Evolutionary conservation across 495 filamentous ascomycete species (phyloP).

Genomic region (Daldinia decipiens): DNA sequence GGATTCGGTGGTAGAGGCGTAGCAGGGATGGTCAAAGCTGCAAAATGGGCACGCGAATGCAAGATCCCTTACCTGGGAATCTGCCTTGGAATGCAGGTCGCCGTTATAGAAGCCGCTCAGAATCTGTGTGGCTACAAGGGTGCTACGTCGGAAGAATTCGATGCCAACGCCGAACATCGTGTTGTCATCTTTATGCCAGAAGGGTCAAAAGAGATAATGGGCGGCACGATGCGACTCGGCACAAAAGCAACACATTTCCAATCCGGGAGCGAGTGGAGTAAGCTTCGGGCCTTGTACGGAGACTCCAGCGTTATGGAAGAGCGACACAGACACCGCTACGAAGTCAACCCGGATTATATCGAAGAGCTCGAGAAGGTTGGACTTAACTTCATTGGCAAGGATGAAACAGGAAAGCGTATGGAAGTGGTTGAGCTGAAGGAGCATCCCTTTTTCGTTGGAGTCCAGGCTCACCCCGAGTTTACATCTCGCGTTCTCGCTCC

Average conservation of each 20-base stretch:
- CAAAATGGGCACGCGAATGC: constrained; percentile 83
- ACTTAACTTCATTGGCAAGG: constrained; percentile 78
- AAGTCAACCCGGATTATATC: constrained; percentile 76
- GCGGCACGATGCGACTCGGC: constrained; percentile 94
- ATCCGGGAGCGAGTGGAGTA: constrained; percentile 79
- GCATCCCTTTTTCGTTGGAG: constrained; percentile 89
- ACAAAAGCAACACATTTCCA: constrained; percentile 80
- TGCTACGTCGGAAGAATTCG: constrained; percentile 75
- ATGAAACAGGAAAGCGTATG: constrained; percentile 85
- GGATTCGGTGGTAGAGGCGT: constrained; percentile 87
- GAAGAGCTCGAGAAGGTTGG: constrained; percentile 66
- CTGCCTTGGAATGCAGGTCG: constrained; percentile 94
- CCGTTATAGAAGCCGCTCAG: constrained; percentile 89
- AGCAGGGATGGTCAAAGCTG: constrained; percentile 86
- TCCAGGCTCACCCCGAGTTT: constrained; percentile 92
- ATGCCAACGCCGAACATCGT: constrained; percentile 63
- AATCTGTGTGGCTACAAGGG: constrained; percentile 69
- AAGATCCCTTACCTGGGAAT: constrained; percentile 88
- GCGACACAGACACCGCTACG: constrained; percentile 78
- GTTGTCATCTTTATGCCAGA: constrained; percentile 95
- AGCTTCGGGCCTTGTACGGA: constrained; percentile 79
- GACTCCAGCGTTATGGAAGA: constrained; percentile 65
- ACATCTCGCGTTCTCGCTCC: constrained; percentile 76
- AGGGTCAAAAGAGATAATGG: constrained; percentile 68
- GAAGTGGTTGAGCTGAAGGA: constrained; percentile 90